Conservation (phyloP, 2,329 filamentous ascomycete genomes). For the Colletotrichum coccodes region DNA sequence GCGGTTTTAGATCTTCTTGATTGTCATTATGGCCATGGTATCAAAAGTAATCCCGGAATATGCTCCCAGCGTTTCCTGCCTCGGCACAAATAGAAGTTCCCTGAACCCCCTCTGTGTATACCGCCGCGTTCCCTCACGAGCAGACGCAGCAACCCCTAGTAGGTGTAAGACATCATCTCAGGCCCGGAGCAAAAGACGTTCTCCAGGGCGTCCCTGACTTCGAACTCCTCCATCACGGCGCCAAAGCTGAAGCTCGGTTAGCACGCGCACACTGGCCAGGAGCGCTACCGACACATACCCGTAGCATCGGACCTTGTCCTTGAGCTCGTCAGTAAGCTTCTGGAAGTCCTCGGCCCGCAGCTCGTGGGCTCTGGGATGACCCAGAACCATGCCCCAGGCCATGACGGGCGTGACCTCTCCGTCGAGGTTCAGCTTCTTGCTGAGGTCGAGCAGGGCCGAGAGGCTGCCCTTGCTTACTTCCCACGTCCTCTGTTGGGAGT, state of each 20-base stretch:
- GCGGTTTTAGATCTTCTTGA: too few species aligned
- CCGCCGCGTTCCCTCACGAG: background rate
- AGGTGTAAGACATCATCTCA: conserved; percentile 26
- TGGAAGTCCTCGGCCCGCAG: conserved; percentile 76
- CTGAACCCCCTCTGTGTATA: background rate
- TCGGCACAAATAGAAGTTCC: background rate
- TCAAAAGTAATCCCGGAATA: conserved; percentile 17
- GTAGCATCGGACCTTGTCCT: conserved; percentile 88
- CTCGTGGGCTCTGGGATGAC: conserved; percentile 74
- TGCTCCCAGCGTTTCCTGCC: conserved; percentile 1
- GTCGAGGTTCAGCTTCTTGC: conserved; percentile 82
- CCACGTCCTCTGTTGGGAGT: conserved; percentile 78
- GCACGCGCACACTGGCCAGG: background rate
- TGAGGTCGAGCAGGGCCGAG: conserved; percentile 84
- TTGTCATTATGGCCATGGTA: conserved; percentile 15
- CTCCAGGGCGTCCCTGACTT: conserved; percentile 81
- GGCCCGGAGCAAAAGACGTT: conserved; percentile 64
- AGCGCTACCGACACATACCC: conserved; percentile 70
- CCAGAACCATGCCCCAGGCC: conserved; percentile 87
- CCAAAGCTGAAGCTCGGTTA: conserved; percentile 59
- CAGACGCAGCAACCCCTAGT: background rate
- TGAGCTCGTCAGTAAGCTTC: conserved; percentile 77
- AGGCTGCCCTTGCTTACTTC: conserved; percentile 82
- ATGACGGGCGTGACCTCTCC: conserved; percentile 95
- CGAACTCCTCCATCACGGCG: conserved; percentile 73